Conservation (phyloP, 192 early-diverging fungal species). For the Kickxella alabastrina region DNA sequence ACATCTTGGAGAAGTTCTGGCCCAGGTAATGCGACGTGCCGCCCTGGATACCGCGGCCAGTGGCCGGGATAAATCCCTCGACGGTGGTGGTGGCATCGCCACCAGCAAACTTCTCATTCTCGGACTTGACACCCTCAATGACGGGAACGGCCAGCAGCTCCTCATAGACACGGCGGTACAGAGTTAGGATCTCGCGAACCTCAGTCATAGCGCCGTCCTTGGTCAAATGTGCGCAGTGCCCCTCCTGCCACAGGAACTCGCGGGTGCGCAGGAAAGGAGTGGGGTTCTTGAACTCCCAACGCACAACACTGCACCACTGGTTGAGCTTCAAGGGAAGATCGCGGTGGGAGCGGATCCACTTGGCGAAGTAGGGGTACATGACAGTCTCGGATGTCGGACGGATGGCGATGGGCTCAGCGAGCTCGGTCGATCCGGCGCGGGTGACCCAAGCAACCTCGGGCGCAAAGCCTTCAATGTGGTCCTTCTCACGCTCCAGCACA, state of each 20-base stretch:
- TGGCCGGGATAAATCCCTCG: conserved; percentile 95
- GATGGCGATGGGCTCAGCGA: conserved; percentile 96
- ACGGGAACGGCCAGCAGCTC: conserved; percentile 97
- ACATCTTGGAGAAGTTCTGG: conserved; percentile 99
- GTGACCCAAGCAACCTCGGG: conserved; percentile 99
- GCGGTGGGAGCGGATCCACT: conserved; percentile 96
- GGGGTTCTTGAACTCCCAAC: conserved; percentile 99
- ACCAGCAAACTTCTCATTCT: conserved; percentile 99
- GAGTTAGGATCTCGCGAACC: conserved; percentile 84
- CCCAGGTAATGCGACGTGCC: conserved; percentile 98
- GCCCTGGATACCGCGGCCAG: conserved; percentile 97
- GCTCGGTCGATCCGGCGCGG: conserved; percentile 83
- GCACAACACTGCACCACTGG: conserved; percentile 99
- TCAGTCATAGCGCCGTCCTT: conserved; percentile 83
- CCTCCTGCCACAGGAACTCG: conserved; percentile 99
- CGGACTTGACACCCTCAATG: conserved; percentile 93
- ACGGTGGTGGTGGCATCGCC: conserved; percentile 96
- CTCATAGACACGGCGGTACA: conserved; percentile 96
- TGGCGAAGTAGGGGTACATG: conserved; percentile 99
- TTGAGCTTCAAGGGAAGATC: conserved; percentile 95
- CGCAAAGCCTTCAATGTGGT: conserved; percentile 98
- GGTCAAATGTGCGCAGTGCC: conserved; percentile 94
- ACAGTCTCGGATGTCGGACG: conserved; percentile 99
- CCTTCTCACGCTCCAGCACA: conserved; percentile 93
- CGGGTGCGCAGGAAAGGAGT: conserved; percentile 98